phyloP scores from a whole-genome alignment of 257 asterid genomes.

The Forsythia suspensa region DNA sequence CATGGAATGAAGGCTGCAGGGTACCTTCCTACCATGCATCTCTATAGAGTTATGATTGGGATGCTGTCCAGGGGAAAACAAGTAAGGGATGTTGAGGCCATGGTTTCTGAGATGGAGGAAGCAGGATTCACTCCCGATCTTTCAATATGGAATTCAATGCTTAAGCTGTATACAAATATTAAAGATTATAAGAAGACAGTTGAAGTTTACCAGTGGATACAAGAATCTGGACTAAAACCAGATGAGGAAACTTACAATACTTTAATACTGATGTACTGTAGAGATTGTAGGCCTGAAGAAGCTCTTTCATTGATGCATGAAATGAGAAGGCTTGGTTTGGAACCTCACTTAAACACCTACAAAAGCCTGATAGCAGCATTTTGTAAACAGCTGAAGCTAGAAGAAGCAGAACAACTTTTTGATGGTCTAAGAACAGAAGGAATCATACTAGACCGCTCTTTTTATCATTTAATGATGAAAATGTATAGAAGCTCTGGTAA shows the following conservation, averaged over 20 bases:
- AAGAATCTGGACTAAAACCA: constrained; percentile 69
- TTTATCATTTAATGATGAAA: constrained; percentile 97
- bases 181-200: constrained; percentile 87
- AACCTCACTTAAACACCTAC: constrained; percentile 69
- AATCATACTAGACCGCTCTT: constrained; percentile 64
- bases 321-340: constrained; percentile 59
- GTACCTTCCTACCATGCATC: constrained; percentile 95
- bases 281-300: constrained; percentile 86
- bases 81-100: constrained; percentile 83
- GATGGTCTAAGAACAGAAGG: constrained; percentile 60
- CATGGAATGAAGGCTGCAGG: constrained; percentile 93
- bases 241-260: constrained; percentile 81
- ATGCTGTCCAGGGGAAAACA: constrained; percentile 70
- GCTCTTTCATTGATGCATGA: constrained; percentile 61
- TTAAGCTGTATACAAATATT: constrained; percentile 59
- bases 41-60: constrained; percentile 84
- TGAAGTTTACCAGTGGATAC: constrained; percentile 66
- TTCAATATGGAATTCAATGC: constrained; percentile 68
- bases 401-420: constrained; percentile 87
- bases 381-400: constrained; percentile 72
- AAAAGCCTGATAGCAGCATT: constrained; percentile 90
- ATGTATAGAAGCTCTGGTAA: constrained; percentile 76
- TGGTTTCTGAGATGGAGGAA: constrained; percentile 87
- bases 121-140: constrained; percentile 78
- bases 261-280: constrained; percentile 84